Base-by-base conservation (phyloP, 83 land plant genomes). In the Picea mariana region DNA sequence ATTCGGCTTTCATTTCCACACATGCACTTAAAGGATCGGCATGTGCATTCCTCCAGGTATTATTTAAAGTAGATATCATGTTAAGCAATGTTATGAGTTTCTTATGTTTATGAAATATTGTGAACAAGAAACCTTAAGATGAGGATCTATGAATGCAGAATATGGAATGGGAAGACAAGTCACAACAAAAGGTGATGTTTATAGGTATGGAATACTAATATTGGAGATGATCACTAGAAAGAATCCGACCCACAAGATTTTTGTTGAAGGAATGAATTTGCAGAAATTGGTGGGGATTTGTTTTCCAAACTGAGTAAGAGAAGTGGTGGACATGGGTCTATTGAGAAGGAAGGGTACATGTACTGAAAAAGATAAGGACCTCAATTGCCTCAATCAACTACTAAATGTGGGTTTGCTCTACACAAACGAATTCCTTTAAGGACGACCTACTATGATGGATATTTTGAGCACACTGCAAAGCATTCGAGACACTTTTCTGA, bases 151-250 rank as follows among this genome's bases (percentile, higher is more conserved):
- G 75, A 63, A 47, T 83, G 23, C 76, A 83, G 75, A 83, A 59
- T 83, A 78, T 65, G 84, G 78, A 65, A 52, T 66, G 75, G 72
- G 81, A 2, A 2, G 18, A 31, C 9, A 20, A 27, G 80, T 44
- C 1, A 65, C 84, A 17, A 40, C 62, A 18, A 40, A 47, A 11
- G 80, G 81, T n/a, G 84, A 83, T 59, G 64, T 78, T 3, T 83
- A 83, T 38, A 83, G 84, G 63, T 83, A 83, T 83, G 84, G 81
- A 23, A 83, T 83, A 24, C 63, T 83, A 2, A 0, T 83, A 62
- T 73, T 83, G 8, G 84, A 83, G 34, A 78, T 83, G 73, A 27
- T 83, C 31, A 83, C 81, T 13, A 80, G 75, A 49, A 78, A 72
- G 34, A 78, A 60, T 1, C 84, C 75, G 5, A 83, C 75, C 0